Conservation (phyloP, 2,329 filamentous ascomycete genomes). For the Fusarium drepaniforme region DNA sequence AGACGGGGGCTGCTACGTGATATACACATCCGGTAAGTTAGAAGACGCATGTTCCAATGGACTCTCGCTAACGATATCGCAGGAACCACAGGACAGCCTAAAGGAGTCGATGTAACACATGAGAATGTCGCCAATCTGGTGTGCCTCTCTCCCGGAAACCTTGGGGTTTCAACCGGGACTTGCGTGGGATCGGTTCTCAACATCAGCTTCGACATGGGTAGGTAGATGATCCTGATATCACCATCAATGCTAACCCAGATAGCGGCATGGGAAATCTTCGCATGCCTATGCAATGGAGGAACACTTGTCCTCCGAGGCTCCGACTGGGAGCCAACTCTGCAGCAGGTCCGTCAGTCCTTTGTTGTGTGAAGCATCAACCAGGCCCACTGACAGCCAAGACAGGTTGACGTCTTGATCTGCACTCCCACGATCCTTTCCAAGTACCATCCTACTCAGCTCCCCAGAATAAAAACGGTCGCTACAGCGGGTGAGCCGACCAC, state of each 20-base stretch:
- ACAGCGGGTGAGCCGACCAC: constrained; percentile 68
- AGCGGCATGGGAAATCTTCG: constrained; percentile 73
- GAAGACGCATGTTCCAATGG: not conserved
- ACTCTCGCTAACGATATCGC: constrained; percentile 6
- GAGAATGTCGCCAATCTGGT: constrained; percentile 66
- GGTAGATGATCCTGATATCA: constrained; percentile 39
- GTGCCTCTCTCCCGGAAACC: constrained; percentile 61
- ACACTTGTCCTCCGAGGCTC: constrained; percentile 65
- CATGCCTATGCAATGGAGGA: constrained; percentile 68
- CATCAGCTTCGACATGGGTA: constrained; percentile 73
- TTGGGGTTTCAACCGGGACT: constrained; percentile 63
- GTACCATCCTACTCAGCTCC: constrained; percentile 59
- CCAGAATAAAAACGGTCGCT: constrained; percentile 64
- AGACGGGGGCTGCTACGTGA: constrained; percentile 58
- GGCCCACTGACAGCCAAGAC: constrained; percentile 7
- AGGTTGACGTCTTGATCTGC: constrained; percentile 66
- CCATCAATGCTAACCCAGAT: constrained; percentile 20
- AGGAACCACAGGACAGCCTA: constrained; percentile 68
- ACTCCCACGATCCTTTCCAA: constrained; percentile 67
- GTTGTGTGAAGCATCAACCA: not conserved
- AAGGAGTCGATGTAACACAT: constrained; percentile 70
- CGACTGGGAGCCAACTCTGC: constrained; percentile 60
- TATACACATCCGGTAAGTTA: constrained; percentile 65
- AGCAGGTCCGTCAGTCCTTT: constrained; percentile 51
- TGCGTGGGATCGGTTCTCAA: constrained; percentile 68